These are phyloP conservation scores for Penicillium sp. DNA, from an alignment of 2,329 filamentous ascomycete genomes.

Conservation along the genomic window DNA sequence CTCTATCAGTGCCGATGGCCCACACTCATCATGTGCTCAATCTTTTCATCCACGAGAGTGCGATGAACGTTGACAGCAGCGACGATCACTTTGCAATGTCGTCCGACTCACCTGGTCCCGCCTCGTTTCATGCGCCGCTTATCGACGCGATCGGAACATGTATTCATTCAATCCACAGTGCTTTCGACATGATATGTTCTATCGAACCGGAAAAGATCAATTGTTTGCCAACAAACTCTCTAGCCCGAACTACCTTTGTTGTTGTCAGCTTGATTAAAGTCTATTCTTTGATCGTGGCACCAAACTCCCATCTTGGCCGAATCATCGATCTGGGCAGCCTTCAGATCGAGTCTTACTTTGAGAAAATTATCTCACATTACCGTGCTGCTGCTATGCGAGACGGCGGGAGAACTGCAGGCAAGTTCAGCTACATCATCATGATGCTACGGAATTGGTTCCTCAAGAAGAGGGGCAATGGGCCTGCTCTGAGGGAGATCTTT, in stretches of 20 bases:
- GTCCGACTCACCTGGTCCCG: slow-evolving; percentile 17
- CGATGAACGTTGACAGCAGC: slow-evolving; percentile 60
- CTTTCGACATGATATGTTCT: slow-evolving; percentile 59
- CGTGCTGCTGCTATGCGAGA: slow-evolving; percentile 57
- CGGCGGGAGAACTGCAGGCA: slow-evolving; percentile 59
- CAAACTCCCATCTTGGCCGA: slow-evolving; percentile 61
- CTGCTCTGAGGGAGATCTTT: slow-evolving; percentile 22
- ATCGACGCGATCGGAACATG: slow-evolving; percentile 63
- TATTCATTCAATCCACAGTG: slow-evolving; percentile 58
- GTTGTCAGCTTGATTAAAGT: slow-evolving; percentile 69
- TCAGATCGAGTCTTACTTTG: slow-evolving; percentile 60
- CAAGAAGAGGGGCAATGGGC: slow-evolving; percentile 41
- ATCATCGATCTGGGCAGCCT: slow-evolving; percentile 64
- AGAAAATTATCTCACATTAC: slow-evolving; percentile 64
- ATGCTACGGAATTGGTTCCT: slow-evolving; percentile 66
- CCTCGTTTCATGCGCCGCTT: slow-evolving; percentile 51
- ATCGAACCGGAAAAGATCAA: slow-evolving; percentile 56
- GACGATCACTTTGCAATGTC: slow-evolving; percentile 36
- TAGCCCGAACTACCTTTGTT: slow-evolving; percentile 66
- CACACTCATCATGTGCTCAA: slow-evolving; percentile 61
- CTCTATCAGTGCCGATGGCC: slow-evolving; percentile 50
- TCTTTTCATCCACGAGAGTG: slow-evolving; percentile 71
- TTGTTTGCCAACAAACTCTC: slow-evolving; percentile 63
- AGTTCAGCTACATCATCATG: slow-evolving; percentile 64
- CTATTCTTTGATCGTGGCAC: slow-evolving; percentile 60